Percentiles rank a stretch among this genome's conserved stretches.
These are phyloP conservation scores for Xylaria sp. DNA, from an alignment of 2,329 filamentous ascomycete genomes.

Conservation along the genomic window DNA sequence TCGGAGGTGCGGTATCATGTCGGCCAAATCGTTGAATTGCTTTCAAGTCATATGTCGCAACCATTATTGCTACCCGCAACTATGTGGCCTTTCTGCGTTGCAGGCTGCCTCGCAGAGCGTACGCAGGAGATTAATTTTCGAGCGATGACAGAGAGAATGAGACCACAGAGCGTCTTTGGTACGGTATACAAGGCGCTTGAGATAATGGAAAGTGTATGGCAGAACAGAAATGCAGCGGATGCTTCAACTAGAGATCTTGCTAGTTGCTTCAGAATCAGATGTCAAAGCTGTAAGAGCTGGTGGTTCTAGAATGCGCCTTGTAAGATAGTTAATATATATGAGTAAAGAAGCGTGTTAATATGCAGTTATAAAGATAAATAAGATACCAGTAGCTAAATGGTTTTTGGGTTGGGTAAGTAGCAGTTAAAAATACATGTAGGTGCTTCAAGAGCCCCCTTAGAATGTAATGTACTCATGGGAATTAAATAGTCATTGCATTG, in stretches of 20 bases:
- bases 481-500: no score
- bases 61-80: constrained; percentile 41
- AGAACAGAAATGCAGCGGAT: constrained; percentile 9
- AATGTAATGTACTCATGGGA: no score
- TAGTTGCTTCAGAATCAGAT: constrained; percentile 40
- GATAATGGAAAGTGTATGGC: constrained; percentile 47
- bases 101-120: constrained; percentile 45
- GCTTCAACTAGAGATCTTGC: constrained; percentile 36
- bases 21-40: constrained; percentile 41
- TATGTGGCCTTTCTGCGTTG: constrained; percentile 46
- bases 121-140: constrained; percentile 52
- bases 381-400: no score
- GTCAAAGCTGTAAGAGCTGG: constrained; percentile 34
- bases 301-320: no score
- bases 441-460: no score
- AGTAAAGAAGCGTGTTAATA: no score
- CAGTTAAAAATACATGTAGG: no score
- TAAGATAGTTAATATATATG: no score
- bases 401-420: no score
- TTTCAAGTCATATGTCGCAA: constrained; percentile 42
- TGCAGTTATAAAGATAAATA: no score
- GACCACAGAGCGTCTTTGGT: constrained; percentile 49
- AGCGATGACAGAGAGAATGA: constrained; percentile 48
- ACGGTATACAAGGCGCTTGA: constrained; percentile 46
- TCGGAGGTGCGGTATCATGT: constrained; percentile 47